Evolutionary conservation across 495 filamentous ascomycete genomes (phyloP).

Genomic region (Hyaloscypha finlandica): DNA sequence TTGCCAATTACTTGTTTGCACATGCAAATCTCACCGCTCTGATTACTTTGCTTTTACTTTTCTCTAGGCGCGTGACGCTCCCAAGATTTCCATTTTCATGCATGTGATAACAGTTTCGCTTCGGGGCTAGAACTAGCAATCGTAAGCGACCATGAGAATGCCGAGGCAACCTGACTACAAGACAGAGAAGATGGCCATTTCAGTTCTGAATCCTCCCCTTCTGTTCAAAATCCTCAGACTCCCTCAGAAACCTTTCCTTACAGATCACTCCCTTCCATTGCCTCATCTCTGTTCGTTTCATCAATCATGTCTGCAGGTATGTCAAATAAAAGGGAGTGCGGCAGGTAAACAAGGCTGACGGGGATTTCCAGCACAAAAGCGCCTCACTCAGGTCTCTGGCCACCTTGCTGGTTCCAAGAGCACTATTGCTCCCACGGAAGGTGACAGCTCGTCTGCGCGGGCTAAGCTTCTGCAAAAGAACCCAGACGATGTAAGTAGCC

Average conservation of each 20-base stretch:
- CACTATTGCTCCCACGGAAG: slow-evolving; percentile 19
- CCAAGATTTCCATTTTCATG: neutral
- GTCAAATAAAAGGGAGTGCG: neutral
- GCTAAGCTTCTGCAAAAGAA: slow-evolving; percentile 34
- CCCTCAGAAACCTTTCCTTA: neutral
- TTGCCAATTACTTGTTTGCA: neutral
- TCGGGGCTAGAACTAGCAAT: neutral
- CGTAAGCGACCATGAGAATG: neutral
- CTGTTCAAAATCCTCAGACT: neutral
- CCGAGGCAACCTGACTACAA: slow-evolving; percentile 2
- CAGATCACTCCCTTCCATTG: neutral
- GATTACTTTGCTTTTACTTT: slow-evolving; percentile 12
- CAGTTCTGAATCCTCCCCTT: neutral
- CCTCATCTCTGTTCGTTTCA: neutral
- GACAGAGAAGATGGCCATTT: slow-evolving; percentile 12
- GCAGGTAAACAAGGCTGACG: slow-evolving; percentile 18
- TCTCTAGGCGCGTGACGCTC: slow-evolving; percentile 13
- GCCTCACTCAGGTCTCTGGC: slow-evolving; percentile 34
- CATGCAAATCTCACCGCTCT: neutral
- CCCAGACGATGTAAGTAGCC: slow-evolving; percentile 32
- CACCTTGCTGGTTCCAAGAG: slow-evolving; percentile 28
- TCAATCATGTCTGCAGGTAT: slow-evolving; percentile 33
- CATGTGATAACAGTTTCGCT: slow-evolving; percentile 5
- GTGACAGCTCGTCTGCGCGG: slow-evolving; percentile 16
- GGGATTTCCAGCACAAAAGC: slow-evolving; percentile 25